Conservation (phyloP, 2,329 filamentous ascomycete species). For the Trichophyton rubrum region DNA sequence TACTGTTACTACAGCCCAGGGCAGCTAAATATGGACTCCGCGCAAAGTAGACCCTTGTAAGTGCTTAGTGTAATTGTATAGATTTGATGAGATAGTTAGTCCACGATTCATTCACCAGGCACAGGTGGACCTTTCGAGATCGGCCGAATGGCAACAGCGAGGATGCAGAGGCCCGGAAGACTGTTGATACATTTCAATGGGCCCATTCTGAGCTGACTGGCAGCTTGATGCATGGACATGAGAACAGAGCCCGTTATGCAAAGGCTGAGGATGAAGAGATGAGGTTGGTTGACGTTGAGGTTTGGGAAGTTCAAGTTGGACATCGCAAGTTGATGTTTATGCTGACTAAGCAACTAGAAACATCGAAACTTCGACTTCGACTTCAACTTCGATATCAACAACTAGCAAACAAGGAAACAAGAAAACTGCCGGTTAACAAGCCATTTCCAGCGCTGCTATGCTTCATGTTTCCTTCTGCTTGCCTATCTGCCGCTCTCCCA, state of each 20-base stretch:
- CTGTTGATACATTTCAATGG: neutral
- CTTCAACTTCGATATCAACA: neutral
- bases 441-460: neutral
- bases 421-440: too few species aligned
- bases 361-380: neutral
- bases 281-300: neutral
- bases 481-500: neutral
- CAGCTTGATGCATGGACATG: neutral
- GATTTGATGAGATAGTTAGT: neutral
- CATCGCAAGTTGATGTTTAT: neutral
- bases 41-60: neutral
- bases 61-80: too few species aligned
- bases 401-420: too few species aligned
- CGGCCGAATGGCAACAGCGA: neutral
- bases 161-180: neutral
- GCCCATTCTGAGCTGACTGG: neutral
- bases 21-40: constrained; percentile 1
- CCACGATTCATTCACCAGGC: neutral
- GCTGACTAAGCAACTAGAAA: neutral
- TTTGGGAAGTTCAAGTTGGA: neutral
- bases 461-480: neutral
- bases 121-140: neutral
- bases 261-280: neutral
- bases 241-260: neutral
- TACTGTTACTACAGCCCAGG: neutral